Evolutionary conservation across 1,139 yeast genomes (phyloP), one percentile per base, ranked within the genome.

Genomic region (Eremothecium sinecaudum): DNA sequence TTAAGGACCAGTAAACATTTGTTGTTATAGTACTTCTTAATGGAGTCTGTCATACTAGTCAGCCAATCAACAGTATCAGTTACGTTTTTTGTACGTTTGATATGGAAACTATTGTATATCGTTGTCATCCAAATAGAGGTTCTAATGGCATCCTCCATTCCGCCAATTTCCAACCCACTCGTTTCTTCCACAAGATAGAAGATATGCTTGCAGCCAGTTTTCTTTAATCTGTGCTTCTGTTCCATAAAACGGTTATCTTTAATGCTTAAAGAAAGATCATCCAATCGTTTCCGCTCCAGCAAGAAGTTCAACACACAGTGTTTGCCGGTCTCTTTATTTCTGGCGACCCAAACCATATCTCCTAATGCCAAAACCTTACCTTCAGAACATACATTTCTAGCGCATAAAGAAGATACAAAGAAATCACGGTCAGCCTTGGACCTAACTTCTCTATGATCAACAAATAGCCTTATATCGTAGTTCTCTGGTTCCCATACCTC

Each of bases 281-380:
- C 94, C 28, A 86, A 59, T 38, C 95, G 63, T 57, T 92, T 92
- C 25, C 99, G 67, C 58, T 92, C 99, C 37, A 92, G 69, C 18
- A 90, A 79, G 43, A 73, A 77, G 50, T 87, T 83, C 14, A 92
- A 58, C 1, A 83, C 78, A 2, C 78, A 86, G 38, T 77, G 78
- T 38, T 69, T 68, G 1, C 71, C 67, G 0, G 82, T 72, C 0
- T 42, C 48, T 34, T 62, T 69, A 50, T 86, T 71, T 39, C 69
- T 68, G 0, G 96, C 98, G 3, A 86, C 67, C 98, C 98, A 92
- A 7, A 81, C 47, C 1, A 79, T 76, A 62, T 92, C 99, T 1
- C 98, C 97, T 2, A 87, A 73, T 0, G 93, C 63, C 24, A 92
- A 62, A 1, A 80, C 64, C 32, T 73, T 59, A 0, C 71, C 71